Base-by-base conservation (phyloP, 257 asterid species). In the Penstemon newberryi region DNA sequence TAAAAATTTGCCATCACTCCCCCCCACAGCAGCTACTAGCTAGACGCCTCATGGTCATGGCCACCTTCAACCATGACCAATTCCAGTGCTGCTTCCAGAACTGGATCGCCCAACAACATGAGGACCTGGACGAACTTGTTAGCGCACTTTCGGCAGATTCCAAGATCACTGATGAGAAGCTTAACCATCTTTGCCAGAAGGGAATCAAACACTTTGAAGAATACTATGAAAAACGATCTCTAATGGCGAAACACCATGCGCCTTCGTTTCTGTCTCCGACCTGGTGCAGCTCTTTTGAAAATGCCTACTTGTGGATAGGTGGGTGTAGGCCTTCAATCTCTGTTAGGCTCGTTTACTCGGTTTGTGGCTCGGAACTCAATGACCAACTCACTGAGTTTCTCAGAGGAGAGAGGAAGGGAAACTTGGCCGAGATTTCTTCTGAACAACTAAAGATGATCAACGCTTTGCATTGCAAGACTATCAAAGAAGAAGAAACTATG, bases 141-240 rank as follows among this genome's bases (percentile, higher is more conserved):
- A 15, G 0, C 18, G 18, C 18, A 15, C 57, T 68, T 6, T 12
- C 46, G 3, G n/a, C 60, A 3, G 58, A 77, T 12, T 49, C 66
- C 9, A 42, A 41, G 12, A n/a, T 11, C 52, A 4, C 42, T 0
- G 19, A 66, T 4, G 73, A 59, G 61, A 44, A 57, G 47, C 72
- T 66, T 25, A 57, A 60, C 55, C 44, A 6, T 49, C 73, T 75
- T 12, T 25, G 18, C 1, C 73, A 56, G 9, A 75, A 75, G 67
- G 38, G 41, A n/a, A 60, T 81, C 71, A 10, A 78, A 36, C 86
- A 84, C 71, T 84, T 76, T 15, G 77, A 77, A 53, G 83, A 80
- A 0, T 80, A 84, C 50, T 1, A 4, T 0, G 52, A 62, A 1
- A 49, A 57, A 4, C 64, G 83, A 8, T 76, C 72, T 11, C 33